A percentile compares a stretch with the other conserved stretches of the same genome.
phyloP scores from a whole-genome alignment of 495 filamentous ascomycete species.

The Lindgomyces ingoldianus region DNA sequence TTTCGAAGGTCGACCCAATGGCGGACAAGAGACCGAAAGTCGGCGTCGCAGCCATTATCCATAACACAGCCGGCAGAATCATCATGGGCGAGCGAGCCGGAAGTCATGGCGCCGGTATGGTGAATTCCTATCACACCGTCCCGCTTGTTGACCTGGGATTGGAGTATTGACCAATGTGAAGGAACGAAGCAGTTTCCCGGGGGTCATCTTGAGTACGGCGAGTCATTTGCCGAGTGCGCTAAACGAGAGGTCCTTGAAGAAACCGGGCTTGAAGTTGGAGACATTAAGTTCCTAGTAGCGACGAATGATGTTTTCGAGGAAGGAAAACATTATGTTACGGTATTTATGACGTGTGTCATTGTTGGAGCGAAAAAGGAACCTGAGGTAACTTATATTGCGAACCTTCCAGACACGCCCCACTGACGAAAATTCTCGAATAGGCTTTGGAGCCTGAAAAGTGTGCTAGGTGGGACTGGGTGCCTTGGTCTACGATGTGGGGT shows the following conservation, averaged over 20 bases:
- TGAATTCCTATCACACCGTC: background rate
- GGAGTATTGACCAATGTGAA: slow-evolving; percentile 3
- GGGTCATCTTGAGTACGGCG: slow-evolving; percentile 68
- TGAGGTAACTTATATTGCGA: no score
- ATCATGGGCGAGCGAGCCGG: slow-evolving; percentile 40
- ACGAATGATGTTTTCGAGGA: slow-evolving; percentile 62
- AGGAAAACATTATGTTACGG: slow-evolving; percentile 65
- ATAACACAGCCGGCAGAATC: slow-evolving; percentile 22
- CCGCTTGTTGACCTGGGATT: background rate
- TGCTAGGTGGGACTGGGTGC: slow-evolving; percentile 62
- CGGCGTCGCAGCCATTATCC: slow-evolving; percentile 41
- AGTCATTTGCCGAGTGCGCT: slow-evolving; percentile 59
- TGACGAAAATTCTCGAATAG: slow-evolving; percentile 20
- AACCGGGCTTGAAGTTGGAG: slow-evolving; percentile 58
- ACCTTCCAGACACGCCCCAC: no score
- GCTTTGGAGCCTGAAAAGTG: slow-evolving; percentile 66
- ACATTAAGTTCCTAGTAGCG: slow-evolving; percentile 53
- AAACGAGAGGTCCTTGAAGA: slow-evolving; percentile 68
- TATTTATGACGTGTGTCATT: slow-evolving; percentile 57
- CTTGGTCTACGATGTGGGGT: slow-evolving; percentile 51
- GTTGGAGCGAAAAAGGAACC: slow-evolving; percentile 51
- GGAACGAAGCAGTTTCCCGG: slow-evolving; percentile 67
- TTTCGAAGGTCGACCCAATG: background rate
- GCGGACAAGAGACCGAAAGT: slow-evolving; percentile 28
- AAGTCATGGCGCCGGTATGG: slow-evolving; percentile 41